Conservation (phyloP, 495 filamentous ascomycete genomes). For the Geoglossum glabrum region DNA sequence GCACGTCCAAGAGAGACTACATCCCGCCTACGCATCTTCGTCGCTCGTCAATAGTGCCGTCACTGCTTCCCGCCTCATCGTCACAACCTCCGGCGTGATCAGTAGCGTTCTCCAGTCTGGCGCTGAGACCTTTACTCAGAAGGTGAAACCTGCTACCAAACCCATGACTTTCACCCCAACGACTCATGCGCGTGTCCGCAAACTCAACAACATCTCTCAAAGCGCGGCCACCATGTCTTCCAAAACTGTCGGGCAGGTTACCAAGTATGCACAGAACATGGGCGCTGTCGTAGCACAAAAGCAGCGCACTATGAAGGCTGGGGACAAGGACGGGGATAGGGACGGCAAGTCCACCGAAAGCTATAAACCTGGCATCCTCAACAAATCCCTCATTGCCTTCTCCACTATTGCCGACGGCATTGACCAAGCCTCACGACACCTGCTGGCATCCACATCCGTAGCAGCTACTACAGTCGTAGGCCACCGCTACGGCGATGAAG, state of each 20-base stretch:
- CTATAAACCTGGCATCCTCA: conserved; percentile 79
- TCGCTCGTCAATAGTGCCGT: conserved; percentile 78
- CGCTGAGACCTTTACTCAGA: conserved; percentile 64
- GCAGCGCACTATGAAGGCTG: conserved; percentile 24
- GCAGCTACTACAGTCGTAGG: conserved; percentile 65
- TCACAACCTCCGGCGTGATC: conserved; percentile 62
- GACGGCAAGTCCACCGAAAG: conserved; percentile 37
- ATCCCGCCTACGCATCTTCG: conserved; percentile 76
- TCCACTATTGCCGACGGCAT: conserved; percentile 88
- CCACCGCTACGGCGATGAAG: conserved; percentile 72
- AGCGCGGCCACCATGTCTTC: conserved; percentile 59
- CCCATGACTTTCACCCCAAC: conserved; percentile 74
- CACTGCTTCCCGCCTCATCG: conserved; percentile 77
- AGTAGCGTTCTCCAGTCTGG: conserved; percentile 53
- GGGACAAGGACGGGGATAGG: conserved; percentile 23
- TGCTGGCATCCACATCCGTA: conserved; percentile 49
- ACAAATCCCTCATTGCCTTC: conserved; percentile 92
- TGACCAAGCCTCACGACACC: conserved; percentile 56
- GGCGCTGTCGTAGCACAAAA: conserved; percentile 52
- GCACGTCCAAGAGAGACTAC: conserved; percentile 58
- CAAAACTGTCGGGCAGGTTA: conserved; percentile 69
- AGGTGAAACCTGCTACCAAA: conserved; percentile 49
- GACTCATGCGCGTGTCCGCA: conserved; percentile 67
- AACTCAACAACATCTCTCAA: conserved; percentile 61
- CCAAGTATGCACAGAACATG: conserved; percentile 65